Conservation (phyloP, 2,329 filamentous ascomycete genomes). For the Thielaviopsis cerberus region DNA sequence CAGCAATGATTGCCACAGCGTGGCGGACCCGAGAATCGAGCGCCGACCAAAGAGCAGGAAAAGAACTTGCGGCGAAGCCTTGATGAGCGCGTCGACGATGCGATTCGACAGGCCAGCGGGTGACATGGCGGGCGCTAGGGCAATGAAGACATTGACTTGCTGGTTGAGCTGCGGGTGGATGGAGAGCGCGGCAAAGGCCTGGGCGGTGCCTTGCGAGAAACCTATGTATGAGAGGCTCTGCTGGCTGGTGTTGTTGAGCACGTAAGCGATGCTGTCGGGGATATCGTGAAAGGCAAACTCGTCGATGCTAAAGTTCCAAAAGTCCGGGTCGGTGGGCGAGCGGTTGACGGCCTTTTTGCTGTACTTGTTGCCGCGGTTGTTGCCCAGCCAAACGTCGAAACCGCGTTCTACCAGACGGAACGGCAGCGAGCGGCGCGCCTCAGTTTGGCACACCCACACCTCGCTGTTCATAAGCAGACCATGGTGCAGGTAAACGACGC, state of each 20-base stretch:
- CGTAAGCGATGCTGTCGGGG: slow-evolving; percentile 81
- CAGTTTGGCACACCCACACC: slow-evolving; percentile 88
- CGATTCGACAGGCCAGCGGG: slow-evolving; percentile 78
- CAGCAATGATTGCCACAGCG: slow-evolving; percentile 91
- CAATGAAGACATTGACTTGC: slow-evolving; percentile 90
- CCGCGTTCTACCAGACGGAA: slow-evolving; percentile 79
- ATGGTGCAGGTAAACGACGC: slow-evolving; percentile 85
- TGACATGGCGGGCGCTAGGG: slow-evolving; percentile 87
- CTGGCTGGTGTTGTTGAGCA: slow-evolving; percentile 66
- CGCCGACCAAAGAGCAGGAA: slow-evolving; percentile 84
- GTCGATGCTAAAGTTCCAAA: slow-evolving; percentile 98
- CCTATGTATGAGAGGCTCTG: slow-evolving; percentile 84
- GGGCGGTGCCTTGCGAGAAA: slow-evolving; percentile 91
- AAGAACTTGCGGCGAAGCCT: slow-evolving; percentile 78
- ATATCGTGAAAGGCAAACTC: slow-evolving; percentile 97
- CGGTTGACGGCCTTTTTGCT: slow-evolving; percentile 76
- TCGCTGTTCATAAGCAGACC: slow-evolving; percentile 97
- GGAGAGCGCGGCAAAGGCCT: slow-evolving; percentile 83
- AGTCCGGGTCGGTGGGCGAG: slow-evolving; percentile 55
- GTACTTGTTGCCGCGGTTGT: slow-evolving; percentile 97
- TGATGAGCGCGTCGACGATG: slow-evolving; percentile 81
- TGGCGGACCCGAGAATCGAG: slow-evolving; percentile 78
- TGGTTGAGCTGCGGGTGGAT: slow-evolving; percentile 84
- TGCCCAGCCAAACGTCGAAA: slow-evolving; percentile 95
- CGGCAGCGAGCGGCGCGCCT: slow-evolving; percentile 67